These are phyloP conservation scores for Helotiales sp. DNA, from an alignment of 2,329 filamentous ascomycete species.

Conservation along the genomic window DNA sequence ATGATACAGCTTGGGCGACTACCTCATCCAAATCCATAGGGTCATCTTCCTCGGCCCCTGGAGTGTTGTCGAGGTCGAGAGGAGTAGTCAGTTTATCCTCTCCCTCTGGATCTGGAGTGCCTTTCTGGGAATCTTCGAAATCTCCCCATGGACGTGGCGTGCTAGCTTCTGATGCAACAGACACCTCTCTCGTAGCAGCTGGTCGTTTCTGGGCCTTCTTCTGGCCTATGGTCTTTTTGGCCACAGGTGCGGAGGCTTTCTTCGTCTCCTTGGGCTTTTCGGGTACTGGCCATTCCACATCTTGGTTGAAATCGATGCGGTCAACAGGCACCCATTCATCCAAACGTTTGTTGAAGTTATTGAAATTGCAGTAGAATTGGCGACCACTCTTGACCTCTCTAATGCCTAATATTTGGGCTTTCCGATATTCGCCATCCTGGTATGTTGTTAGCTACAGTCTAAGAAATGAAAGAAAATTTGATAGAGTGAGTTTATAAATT, in stretches of 20 bases:
- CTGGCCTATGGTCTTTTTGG: constrained; percentile 37
- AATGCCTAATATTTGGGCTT: constrained; percentile 96
- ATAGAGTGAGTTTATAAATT: background rate
- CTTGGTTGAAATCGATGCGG: constrained; percentile 81
- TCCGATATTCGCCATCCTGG: constrained; percentile 79
- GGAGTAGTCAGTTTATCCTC: constrained; percentile 28
- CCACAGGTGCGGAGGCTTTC: constrained; percentile 54
- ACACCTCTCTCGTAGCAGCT: constrained; percentile 33
- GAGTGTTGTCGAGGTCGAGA: constrained; percentile 33
- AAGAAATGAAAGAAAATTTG: constrained; percentile 13
- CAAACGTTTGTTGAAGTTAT: constrained; percentile 36
- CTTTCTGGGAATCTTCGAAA: constrained; percentile 31
- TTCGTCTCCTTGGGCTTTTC: constrained; percentile 77
- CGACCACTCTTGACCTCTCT: constrained; percentile 84
- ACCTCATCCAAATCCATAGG: constrained; percentile 56
- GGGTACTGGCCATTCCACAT: constrained; percentile 94
- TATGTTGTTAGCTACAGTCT: constrained; percentile 22
- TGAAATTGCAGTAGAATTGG: constrained; percentile 36
- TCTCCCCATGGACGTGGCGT: constrained; percentile 35
- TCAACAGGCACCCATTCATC: constrained; percentile 82
- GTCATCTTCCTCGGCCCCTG: constrained; percentile 38
- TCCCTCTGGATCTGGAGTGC: constrained; percentile 29
- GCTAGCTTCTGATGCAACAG: constrained; percentile 33
- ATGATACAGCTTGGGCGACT: constrained; percentile 31
- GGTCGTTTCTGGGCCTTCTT: constrained; percentile 44